Evolutionary conservation across 345 rosid species (phyloP).

Genomic region (Erucastrum elatum): DNA sequence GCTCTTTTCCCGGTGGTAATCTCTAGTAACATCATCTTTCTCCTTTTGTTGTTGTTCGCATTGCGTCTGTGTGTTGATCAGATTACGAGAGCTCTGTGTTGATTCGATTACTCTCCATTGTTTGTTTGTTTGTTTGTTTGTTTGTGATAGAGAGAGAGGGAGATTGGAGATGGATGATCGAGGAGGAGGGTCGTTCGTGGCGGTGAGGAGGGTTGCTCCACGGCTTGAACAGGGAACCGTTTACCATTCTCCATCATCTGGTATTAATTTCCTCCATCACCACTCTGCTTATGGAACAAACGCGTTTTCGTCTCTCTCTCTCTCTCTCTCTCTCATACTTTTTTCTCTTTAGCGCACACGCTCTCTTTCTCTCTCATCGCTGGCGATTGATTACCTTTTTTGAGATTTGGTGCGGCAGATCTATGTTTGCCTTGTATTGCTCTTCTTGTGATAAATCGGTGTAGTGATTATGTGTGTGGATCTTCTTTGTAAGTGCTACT

Average conservation of each 20-base stretch:
- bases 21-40: background rate
- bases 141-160: constrained; percentile 3
- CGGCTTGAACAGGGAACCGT: constrained; percentile 74
- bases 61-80: constrained; percentile 14
- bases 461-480: constrained; percentile 55
- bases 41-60: background rate
- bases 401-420: constrained; percentile 40
- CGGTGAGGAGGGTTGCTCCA: constrained; percentile 94
- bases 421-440: constrained; percentile 38
- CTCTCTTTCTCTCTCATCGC: background rate
- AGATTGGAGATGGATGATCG: constrained; percentile 63
- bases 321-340: constrained; percentile 23
- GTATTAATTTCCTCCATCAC: constrained; percentile 38
- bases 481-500: constrained; percentile 51
- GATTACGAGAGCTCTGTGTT: constrained; percentile 5
- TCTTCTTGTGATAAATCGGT: constrained; percentile 25
- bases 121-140: background rate
- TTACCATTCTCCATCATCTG: constrained; percentile 86
- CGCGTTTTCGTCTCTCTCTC: constrained; percentile 32
- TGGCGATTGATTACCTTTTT: constrained; percentile 11
- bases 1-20: constrained; percentile 15
- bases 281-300: background rate
- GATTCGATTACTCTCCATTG: constrained; percentile 30
- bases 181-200: constrained; percentile 95
- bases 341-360: background rate